A percentile compares a stretch with the other conserved stretches of the same genome.
Conservation (phyloP, 1,284 basidiomycete genomes). For the Trametes hirsuta region DNA sequence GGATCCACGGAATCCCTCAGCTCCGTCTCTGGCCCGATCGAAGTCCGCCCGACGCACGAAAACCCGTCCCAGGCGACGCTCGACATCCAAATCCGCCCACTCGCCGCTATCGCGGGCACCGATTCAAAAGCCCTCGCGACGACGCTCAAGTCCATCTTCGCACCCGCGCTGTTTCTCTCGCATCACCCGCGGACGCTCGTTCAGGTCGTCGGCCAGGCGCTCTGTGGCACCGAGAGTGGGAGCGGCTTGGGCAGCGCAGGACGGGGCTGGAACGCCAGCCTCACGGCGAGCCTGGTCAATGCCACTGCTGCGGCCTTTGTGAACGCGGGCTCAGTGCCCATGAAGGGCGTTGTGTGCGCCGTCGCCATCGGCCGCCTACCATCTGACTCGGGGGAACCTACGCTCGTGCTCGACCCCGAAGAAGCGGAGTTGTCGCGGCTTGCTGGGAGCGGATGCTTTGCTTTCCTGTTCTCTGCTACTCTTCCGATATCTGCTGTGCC, state of each 20-base stretch:
- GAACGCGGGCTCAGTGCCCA: slow-evolving; percentile 67
- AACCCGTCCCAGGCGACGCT: slow-evolving; percentile 72
- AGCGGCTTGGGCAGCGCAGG: slow-evolving; percentile 32
- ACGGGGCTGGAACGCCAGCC: slow-evolving; percentile 33
- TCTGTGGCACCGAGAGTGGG: slow-evolving; percentile 41
- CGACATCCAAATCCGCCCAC: slow-evolving; percentile 69
- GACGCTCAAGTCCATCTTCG: slow-evolving; percentile 56
- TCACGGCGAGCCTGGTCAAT: slow-evolving; percentile 65
- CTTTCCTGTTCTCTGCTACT: slow-evolving; percentile 60
- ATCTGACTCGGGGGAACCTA: slow-evolving; percentile 3
- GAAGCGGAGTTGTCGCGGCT: slow-evolving; percentile 46
- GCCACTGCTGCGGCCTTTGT: slow-evolving; percentile 67
- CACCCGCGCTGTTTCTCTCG: slow-evolving; percentile 61
- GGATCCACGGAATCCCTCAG: slow-evolving; percentile 57
- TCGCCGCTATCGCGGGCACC: slow-evolving; percentile 66
- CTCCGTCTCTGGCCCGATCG: slow-evolving; percentile 78
- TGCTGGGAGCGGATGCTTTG: slow-evolving; percentile 61
- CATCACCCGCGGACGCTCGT: slow-evolving; percentile 70
- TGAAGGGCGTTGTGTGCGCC: slow-evolving; percentile 72
- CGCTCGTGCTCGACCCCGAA: slow-evolving; percentile 56
- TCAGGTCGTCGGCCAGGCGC: slow-evolving; percentile 69
- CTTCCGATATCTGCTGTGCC: slow-evolving; percentile 20
- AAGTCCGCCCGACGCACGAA: slow-evolving; percentile 66
- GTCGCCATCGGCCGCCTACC: slow-evolving; percentile 52
- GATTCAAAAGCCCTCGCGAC: slow-evolving; percentile 61